Evolutionary conservation across 306 rosid species (phyloP).

Genomic region (Ormosia semicastrata): DNA sequence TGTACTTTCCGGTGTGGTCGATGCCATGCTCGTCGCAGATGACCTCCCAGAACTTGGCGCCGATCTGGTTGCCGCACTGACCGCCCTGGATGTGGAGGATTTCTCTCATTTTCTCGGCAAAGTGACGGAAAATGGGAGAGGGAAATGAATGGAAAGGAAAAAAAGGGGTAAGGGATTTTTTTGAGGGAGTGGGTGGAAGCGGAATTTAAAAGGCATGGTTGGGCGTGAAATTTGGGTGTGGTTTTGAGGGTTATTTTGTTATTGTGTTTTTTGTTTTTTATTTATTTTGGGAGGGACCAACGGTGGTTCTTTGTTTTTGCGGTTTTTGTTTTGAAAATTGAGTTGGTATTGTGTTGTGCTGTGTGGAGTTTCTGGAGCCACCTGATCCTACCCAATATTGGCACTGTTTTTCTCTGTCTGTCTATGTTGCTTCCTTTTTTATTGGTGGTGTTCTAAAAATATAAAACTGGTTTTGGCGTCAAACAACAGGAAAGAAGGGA

Average conservation of each 20-base stretch:
- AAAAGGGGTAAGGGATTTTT: too few species aligned
- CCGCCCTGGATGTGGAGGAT: conserved; percentile 74
- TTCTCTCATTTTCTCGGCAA: conserved; percentile 61
- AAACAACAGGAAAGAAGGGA: not conserved
- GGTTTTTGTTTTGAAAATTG: not conserved
- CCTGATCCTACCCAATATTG: not conserved
- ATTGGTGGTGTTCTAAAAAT: conserved; percentile 17
- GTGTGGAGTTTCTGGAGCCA: not conserved
- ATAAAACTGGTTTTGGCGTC: conserved; percentile 9
- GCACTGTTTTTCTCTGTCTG: not conserved
- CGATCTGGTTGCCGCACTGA: conserved; percentile 71
- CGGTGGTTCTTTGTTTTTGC: not conserved
- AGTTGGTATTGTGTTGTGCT: not conserved
- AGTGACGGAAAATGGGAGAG: conserved; percentile 21
- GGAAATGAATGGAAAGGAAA: not conserved
- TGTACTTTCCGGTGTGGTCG: conserved; percentile 53
- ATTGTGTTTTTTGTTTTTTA: too few species aligned
- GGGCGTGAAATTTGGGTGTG: not conserved
- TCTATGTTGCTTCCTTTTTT: not conserved
- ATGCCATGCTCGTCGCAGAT: conserved; percentile 68
- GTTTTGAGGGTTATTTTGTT: not conserved
- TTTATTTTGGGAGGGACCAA: not conserved
- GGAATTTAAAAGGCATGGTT: conserved; percentile 24
- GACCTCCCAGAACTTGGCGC: conserved; percentile 71
- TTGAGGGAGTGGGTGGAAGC: not conserved